phyloP scores from a whole-genome alignment of 202 grass and related monocot genomes.

The Musa balbisiana region DNA sequence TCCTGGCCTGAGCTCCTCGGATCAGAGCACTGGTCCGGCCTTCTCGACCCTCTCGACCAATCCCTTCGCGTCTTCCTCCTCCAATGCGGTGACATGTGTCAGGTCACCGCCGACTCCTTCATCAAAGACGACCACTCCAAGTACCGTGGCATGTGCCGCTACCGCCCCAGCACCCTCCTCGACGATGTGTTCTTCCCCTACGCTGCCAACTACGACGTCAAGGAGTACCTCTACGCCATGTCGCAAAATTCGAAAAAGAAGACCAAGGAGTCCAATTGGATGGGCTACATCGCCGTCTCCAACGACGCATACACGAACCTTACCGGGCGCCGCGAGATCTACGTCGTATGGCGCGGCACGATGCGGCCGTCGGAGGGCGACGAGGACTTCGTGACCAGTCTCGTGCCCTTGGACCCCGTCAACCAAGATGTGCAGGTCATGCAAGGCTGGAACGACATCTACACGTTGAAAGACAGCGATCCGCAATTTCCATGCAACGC shows the following conservation, averaged over 20 bases:
- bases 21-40: conserved; percentile 23
- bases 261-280: conserved; percentile 83
- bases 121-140: conserved; percentile 16
- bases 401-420: conserved; percentile 20
- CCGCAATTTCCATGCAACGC: conserved; percentile 48
- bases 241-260: conserved; percentile 33
- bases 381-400: conserved; percentile 46
- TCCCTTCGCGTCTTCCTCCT: conserved; percentile 29
- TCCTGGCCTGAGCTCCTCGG: conserved; percentile 25
- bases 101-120: conserved; percentile 32
- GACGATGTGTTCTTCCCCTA: conserved; percentile 42
- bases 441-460: conserved; percentile 84
- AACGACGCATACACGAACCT: conserved; percentile 45
- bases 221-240: conserved; percentile 59
- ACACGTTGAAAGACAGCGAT: conserved; percentile 44
- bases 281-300: conserved; percentile 69
- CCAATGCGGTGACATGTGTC: conserved; percentile 26
- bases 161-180: conserved; percentile 8
- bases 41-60: conserved; percentile 27
- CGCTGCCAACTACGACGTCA: conserved; percentile 51
- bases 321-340: conserved; percentile 61
- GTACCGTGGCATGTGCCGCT: conserved; percentile 24
- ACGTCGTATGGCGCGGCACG: conserved; percentile 75
- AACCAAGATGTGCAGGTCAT: conserved; percentile 32
- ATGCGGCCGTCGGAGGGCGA: conserved; percentile 46